Evolutionary conservation across 768 basidiomycete species (phyloP), one percentile per base, ranked within the genome.

Genomic region (Filobasidium wieringae): DNA sequence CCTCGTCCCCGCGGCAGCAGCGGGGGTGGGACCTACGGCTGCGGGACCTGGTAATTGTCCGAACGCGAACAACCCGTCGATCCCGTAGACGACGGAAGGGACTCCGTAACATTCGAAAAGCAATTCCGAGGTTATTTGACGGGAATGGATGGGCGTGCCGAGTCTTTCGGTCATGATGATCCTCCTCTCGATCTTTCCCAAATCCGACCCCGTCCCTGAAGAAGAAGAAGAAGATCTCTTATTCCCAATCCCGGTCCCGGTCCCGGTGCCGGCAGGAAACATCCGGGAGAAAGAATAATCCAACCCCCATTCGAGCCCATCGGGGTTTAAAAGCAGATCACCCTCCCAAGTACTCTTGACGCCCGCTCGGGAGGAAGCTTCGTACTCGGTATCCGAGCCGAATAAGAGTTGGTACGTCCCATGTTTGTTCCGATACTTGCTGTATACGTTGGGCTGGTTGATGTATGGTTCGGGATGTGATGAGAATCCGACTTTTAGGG

Each of bases 141-240:
- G 78, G 2, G 89, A 95, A 73, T 92, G 88, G 22, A 92, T 71
- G 0, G 91, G 90, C 26, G 90, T 88, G 54, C 84, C 84, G 1
- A 96, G 76, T 7, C 90, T 80, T 72, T 99, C 95, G 0, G 90
- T 86, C 88, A 97, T 95, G 57, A 95, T 75, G 19, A 99, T n/a
- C n/a, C n/a, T n/a, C n/a, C n/a, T n/a, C n/a, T n/a, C n/a, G n/a
- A n/a, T n/a, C n/a, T n/a, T n/a, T n/a, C n/a, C n/a, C n/a, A n/a
- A n/a, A n/a, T n/a, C n/a, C n/a, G n/a, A n/a, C n/a, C n/a, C n/a
- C n/a, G n/a, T n/a, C n/a, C n/a, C 78, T 0, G 92, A 91, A 68
- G 95, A 91, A 55, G 86, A 81, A 27, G 97, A 79, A 11, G 79
- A 75, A 0, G 83, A 79, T 64, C 43, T 22, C 5, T 14, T 14